Percentiles rank a stretch among this genome's conserved stretches.
Conservation (phyloP, 371 early-diverging fungal genomes). For the Mucor plumbeus region DNA sequence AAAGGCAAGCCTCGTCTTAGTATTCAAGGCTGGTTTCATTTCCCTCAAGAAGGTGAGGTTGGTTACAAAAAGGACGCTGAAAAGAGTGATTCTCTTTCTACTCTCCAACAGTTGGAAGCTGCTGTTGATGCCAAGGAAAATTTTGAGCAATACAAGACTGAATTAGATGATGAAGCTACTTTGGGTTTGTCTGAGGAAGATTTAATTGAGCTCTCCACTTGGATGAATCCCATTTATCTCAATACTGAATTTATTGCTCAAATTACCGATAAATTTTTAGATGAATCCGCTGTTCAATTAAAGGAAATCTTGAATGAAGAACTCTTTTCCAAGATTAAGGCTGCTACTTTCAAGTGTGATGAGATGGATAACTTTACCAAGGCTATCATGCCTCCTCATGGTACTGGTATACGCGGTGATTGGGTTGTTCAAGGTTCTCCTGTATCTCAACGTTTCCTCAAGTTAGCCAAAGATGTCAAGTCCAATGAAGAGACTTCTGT, state of each 20-base stretch:
- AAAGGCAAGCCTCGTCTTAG: conserved; percentile 63
- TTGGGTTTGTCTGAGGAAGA: conserved; percentile 50
- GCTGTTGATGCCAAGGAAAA: conserved; percentile 21
- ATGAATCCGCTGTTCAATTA: conserved; percentile 73
- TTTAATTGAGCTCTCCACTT: conserved; percentile 45
- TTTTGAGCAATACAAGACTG: conserved; percentile 27
- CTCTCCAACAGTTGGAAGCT: conserved; percentile 50
- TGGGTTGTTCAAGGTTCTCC: conserved; percentile 65
- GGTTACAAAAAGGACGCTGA: conserved; percentile 56
- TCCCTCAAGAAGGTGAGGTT: conserved; percentile 64
- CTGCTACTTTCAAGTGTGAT: conserved; percentile 40
- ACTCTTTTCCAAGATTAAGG: conserved; percentile 39
- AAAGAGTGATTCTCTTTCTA: conserved; percentile 45
- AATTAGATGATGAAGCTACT: conserved; percentile 7
- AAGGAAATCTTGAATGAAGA: conserved; percentile 61
- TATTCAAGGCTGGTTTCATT: conserved; percentile 83
- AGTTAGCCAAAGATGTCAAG: conserved; percentile 19
- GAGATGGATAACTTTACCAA: conserved; percentile 30
- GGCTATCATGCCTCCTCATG: conserved; percentile 50
- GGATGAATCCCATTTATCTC: conserved; percentile 73
- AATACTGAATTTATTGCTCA: conserved; percentile 45
- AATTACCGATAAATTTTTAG: conserved; percentile 65
- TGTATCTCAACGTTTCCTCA: conserved; percentile 61
- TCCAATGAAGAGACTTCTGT: conserved; percentile 24
- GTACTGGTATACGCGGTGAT: conserved; percentile 49